Conservation (phyloP, 1,284 basidiomycete genomes). For the Cryptococcus hybrid region DNA sequence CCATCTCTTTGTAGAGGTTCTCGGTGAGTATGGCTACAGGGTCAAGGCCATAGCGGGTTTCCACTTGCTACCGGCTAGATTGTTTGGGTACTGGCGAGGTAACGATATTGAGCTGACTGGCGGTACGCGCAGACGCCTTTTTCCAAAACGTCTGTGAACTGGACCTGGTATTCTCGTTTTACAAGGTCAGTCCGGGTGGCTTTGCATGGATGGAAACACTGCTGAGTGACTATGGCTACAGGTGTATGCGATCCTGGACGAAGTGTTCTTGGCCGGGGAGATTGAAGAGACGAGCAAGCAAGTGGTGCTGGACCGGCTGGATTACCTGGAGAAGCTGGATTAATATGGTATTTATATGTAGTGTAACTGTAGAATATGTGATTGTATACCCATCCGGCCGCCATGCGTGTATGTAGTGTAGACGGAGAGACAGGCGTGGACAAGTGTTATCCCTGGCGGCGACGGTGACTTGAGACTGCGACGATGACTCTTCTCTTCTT, state of each 20-base stretch:
- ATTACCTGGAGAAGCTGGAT: slow-evolving; percentile 86
- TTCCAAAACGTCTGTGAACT: slow-evolving; percentile 98
- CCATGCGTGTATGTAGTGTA: neutral
- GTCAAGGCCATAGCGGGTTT: too few species aligned
- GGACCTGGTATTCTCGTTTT: slow-evolving; percentile 97
- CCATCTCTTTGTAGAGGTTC: slow-evolving; percentile 96
- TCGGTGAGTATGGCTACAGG: slow-evolving; percentile 61
- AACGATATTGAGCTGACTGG: neutral
- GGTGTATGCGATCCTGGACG: slow-evolving; percentile 97
- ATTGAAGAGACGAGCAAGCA: slow-evolving; percentile 98
- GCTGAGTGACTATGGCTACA: slow-evolving; percentile 34
- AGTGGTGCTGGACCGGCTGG: slow-evolving; percentile 84
- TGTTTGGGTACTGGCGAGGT: too few species aligned
- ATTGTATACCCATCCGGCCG: neutral
- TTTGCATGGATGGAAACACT: neutral
- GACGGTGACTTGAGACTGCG: neutral
- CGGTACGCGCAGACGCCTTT: slow-evolving; percentile 71
- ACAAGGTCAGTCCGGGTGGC: slow-evolving; percentile 64
- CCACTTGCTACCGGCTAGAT: too few species aligned
- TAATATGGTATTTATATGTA: slow-evolving; percentile 41
- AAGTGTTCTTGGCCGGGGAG: slow-evolving; percentile 98
- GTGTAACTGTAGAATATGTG: neutral
- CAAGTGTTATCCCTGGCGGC: neutral
- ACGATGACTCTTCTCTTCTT: neutral
- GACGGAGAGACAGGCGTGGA: neutral